A percentile compares a stretch with the other conserved stretches of the same genome.
Conservation (phyloP, 2,329 filamentous ascomycete species). For the Alternaria alternata region DNA sequence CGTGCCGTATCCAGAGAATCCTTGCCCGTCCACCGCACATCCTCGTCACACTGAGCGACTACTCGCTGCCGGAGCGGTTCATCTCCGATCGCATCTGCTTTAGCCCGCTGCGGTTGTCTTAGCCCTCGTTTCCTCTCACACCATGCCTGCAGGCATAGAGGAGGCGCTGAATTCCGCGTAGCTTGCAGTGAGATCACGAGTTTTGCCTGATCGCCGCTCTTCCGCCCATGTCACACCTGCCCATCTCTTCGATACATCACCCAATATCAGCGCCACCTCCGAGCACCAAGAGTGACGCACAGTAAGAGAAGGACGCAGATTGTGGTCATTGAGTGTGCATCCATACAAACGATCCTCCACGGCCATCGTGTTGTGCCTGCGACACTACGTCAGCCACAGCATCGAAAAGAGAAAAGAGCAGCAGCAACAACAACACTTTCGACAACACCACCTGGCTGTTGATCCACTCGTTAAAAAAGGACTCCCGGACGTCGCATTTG, state of each 20-base stretch:
- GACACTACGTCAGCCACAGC: conserved; percentile 38
- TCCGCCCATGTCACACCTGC: conserved; percentile 36
- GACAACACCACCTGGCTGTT: neutral
- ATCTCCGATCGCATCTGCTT: conserved; percentile 52
- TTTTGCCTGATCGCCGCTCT: conserved; percentile 27
- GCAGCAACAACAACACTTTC: conserved; percentile 3
- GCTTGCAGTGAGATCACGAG: conserved; percentile 42
- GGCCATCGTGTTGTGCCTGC: conserved; percentile 28
- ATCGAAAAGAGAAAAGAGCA: conserved; percentile 22
- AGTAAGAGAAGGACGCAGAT: conserved; percentile 27
- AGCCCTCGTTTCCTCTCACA: conserved; percentile 34
- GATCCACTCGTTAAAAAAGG: neutral
- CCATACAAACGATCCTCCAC: conserved; percentile 20
- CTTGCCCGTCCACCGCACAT: conserved; percentile 26
- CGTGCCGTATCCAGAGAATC: conserved; percentile 27
- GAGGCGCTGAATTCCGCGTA: conserved; percentile 33
- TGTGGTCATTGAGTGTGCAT: conserved; percentile 18
- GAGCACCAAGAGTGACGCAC: conserved; percentile 13
- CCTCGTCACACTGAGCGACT: conserved; percentile 35
- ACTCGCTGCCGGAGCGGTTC: conserved; percentile 40
- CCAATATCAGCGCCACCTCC: conserved; percentile 20
- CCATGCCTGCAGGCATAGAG: conserved; percentile 33
- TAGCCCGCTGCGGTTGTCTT: conserved; percentile 29
- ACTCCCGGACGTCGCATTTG: neutral
- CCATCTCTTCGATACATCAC: conserved; percentile 26